Conservation (phyloP, 257 asterid genomes). For the Nicotiana undulata region DNA sequence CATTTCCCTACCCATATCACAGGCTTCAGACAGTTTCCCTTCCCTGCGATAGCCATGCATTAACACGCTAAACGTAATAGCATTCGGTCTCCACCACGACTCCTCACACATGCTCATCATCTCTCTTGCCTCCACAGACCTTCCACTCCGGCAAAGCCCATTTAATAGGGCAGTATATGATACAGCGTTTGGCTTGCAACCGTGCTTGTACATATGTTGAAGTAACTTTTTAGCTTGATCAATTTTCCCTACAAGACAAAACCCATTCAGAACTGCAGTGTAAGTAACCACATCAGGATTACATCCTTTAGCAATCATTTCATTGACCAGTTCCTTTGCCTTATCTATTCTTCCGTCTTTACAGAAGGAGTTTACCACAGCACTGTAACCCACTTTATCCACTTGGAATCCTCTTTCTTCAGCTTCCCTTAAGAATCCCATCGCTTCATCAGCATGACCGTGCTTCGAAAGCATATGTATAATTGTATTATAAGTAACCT, state of each 20-base stretch:
- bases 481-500: conserved; percentile 56
- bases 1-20: conserved; percentile 67
- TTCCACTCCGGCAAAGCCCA: conserved; percentile 74
- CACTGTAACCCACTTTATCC: conserved; percentile 74
- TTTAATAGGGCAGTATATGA: conserved; percentile 71
- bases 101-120: conserved; percentile 69
- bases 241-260: conserved; percentile 47
- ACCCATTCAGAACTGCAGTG: conserved; percentile 73
- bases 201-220: conserved; percentile 76
- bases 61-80: conserved; percentile 71
- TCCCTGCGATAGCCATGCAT: conserved; percentile 92
- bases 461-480: conserved; percentile 73
- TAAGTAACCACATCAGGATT: conserved; percentile 92
- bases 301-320: conserved; percentile 71
- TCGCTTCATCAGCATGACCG: conserved; percentile 69
- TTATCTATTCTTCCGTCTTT: conserved; percentile 52
- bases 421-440: conserved; percentile 58
- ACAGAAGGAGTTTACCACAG: conserved; percentile 63
- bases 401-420: conserved; percentile 59
- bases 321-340: conserved; percentile 72
- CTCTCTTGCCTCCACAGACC: conserved; percentile 71
- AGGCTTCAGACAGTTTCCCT: conserved; percentile 72
- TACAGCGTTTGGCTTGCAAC: conserved; percentile 77
- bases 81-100: conserved; percentile 87
- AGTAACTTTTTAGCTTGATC: conserved; percentile 72